These are phyloP conservation scores for Bacidia rubella DNA, from an alignment of 495 filamentous ascomycete species.

Conservation along the genomic window DNA sequence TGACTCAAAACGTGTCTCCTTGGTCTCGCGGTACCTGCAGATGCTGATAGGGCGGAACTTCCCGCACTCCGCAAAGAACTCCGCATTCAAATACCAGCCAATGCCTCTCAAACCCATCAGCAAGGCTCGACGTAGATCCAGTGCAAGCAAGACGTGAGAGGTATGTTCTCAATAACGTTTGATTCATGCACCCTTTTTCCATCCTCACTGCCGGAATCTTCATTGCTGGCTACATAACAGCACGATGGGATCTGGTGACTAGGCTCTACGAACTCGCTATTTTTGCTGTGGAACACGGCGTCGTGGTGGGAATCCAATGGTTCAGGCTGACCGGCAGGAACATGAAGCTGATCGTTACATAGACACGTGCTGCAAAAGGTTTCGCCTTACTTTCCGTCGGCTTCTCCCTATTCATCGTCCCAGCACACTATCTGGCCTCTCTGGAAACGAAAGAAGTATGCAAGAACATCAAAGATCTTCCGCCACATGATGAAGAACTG, in stretches of 20 bases:
- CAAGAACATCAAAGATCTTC: slow-evolving; percentile 1
- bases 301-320: slow-evolving; percentile 57
- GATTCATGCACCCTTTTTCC: slow-evolving; percentile 94
- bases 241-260: slow-evolving; percentile 94
- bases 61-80: slow-evolving; percentile 4
- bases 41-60: slow-evolving; percentile 3
- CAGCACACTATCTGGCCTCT: slow-evolving; percentile 57
- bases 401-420: slow-evolving; percentile 63
- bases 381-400: slow-evolving; percentile 61
- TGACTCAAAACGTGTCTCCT: too few relatives aligned
- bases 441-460: slow-evolving; percentile 52
- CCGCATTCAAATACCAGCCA: neutral
- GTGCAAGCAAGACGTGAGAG: neutral
- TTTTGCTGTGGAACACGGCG: slow-evolving; percentile 97
- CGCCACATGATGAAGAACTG: neutral
- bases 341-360: neutral
- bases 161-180: slow-evolving; percentile 1
- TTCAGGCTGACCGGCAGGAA: neutral
- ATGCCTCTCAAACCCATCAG: neutral
- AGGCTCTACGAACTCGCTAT: slow-evolving; percentile 89
- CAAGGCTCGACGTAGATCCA: neutral
- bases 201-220: slow-evolving; percentile 91
- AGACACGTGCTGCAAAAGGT: slow-evolving; percentile 61
- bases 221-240: slow-evolving; percentile 97
- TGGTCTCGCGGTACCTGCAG: neutral